phyloP scores from a whole-genome alignment of 768 basidiomycete species.

The Mycena kentingensis region DNA sequence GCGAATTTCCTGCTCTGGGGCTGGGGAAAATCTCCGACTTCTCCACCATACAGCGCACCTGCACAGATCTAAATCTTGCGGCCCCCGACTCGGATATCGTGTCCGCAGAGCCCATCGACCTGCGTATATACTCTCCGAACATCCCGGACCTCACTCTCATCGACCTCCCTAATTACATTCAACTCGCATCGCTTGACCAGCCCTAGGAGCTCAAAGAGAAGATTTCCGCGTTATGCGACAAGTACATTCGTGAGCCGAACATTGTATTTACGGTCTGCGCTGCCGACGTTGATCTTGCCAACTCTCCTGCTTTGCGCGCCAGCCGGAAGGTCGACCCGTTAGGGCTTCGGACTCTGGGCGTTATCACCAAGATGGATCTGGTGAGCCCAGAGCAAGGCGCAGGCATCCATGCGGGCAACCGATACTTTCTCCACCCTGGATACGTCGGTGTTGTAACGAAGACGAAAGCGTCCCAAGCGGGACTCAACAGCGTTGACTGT shows the following conservation, averaged over 20 bases:
- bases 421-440: conserved; percentile 96
- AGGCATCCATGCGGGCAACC: conserved; percentile 77
- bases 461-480: conserved; percentile 55
- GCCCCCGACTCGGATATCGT: conserved; percentile 90
- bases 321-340: conserved; percentile 94
- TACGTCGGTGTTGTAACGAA: conserved; percentile 97
- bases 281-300: conserved; percentile 97
- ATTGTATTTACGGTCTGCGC: conserved; percentile 98
- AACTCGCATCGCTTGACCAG: conserved; percentile 93
- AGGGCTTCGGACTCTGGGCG: conserved; percentile 93
- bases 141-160: conserved; percentile 98
- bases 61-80: conserved; percentile 93
- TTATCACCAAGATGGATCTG: conserved; percentile 99
- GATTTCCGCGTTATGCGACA: conserved; percentile 86
- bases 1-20: conserved; percentile 90
- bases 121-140: conserved; percentile 92
- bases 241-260: conserved; percentile 98
- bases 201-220: conserved; percentile 94
- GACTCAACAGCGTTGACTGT: conserved; percentile 53
- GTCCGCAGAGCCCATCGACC: conserved; percentile 93
- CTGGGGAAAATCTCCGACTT: conserved; percentile 91
- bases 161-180: conserved; percentile 96
- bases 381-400: conserved; percentile 86
- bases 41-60: conserved; percentile 84
- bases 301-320: conserved; percentile 92